Percentiles rank a stretch among this genome's conserved stretches.
Conservation (phyloP, 2,329 filamentous ascomycete species). For the Metarhizium sp. region DNA sequence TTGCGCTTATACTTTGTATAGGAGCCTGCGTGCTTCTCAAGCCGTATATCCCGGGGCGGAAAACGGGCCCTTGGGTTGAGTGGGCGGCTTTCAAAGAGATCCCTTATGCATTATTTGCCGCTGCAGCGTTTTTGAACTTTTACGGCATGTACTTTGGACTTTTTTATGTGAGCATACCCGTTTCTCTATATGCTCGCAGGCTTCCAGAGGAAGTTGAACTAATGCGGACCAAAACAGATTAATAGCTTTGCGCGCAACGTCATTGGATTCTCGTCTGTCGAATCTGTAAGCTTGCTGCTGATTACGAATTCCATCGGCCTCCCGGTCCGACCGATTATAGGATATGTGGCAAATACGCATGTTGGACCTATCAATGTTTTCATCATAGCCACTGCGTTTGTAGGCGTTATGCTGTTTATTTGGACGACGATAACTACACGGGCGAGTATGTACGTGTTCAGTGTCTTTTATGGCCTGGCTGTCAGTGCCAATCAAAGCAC, state of each 20-base stretch:
- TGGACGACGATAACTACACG: conserved; percentile 41
- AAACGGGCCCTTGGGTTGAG: conserved; percentile 42
- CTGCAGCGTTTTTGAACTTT: conserved; percentile 36
- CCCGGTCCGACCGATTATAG: conserved; percentile 41
- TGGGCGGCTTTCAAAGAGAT: conserved; percentile 46
- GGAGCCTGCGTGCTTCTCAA: conserved; percentile 29
- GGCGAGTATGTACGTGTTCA: conserved; percentile 33
- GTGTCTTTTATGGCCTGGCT: conserved; percentile 33
- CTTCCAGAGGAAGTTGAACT: not conserved
- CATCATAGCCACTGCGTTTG: conserved; percentile 34
- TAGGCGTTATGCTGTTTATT: conserved; percentile 38
- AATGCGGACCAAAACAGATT: conserved; percentile 23
- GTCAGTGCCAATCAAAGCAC: conserved; percentile 19
- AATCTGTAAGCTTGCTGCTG: conserved; percentile 45
- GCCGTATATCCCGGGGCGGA: conserved; percentile 38
- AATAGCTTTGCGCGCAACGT: conserved; percentile 32
- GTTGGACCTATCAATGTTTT: conserved; percentile 47
- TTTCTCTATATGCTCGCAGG: not conserved
- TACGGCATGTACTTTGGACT: conserved; percentile 29
- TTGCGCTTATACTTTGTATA: conserved; percentile 39
- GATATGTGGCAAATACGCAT: conserved; percentile 40
- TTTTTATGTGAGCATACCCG: conserved; percentile 28
- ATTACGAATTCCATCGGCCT: conserved; percentile 49
- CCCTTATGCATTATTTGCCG: conserved; percentile 43
- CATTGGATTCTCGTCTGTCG: conserved; percentile 34